A percentile compares a stretch with the other conserved stretches of the same genome.
Conservation (phyloP, 768 basidiomycete genomes). For the Lactarius indigo region DNA sequence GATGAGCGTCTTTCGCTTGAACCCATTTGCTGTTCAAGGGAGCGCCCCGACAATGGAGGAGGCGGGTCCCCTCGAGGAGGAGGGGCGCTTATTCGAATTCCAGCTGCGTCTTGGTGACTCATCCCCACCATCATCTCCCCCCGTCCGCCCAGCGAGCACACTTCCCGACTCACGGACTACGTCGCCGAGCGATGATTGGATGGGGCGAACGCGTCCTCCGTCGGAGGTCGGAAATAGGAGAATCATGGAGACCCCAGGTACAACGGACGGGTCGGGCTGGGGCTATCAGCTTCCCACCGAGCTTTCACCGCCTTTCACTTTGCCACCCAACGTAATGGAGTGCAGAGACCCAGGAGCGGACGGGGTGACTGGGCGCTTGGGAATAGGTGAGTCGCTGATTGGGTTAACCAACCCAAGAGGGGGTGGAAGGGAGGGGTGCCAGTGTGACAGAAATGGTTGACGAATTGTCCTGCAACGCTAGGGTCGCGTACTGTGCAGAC, state of each 20-base stretch:
- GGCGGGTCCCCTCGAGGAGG: slow-evolving; percentile 25
- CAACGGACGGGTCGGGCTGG: slow-evolving; percentile 18
- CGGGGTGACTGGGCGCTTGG: slow-evolving; percentile 10
- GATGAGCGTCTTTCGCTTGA: slow-evolving; percentile 77
- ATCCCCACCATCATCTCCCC: slow-evolving; percentile 18
- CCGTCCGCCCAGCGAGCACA: slow-evolving; percentile 18
- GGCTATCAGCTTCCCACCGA: slow-evolving; percentile 23
- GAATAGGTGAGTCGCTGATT: slow-evolving; percentile 12
- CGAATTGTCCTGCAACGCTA: background rate
- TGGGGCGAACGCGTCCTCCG: slow-evolving; percentile 20
- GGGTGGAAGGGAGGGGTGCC: too few relatives aligned
- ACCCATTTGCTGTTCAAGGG: slow-evolving; percentile 56
- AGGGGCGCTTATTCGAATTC: slow-evolving; percentile 26
- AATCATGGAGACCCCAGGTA: slow-evolving; percentile 12
- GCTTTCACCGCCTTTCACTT: slow-evolving; percentile 20
- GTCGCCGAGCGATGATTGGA: slow-evolving; percentile 17
- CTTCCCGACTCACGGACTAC: slow-evolving; percentile 20
- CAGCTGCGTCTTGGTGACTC: slow-evolving; percentile 23
- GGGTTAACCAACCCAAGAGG: background rate
- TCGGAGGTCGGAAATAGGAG: slow-evolving; percentile 23
- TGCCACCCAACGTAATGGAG: slow-evolving; percentile 23
- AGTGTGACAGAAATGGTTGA: slow-evolving; percentile 1
- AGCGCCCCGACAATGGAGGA: slow-evolving; percentile 24
- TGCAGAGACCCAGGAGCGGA: slow-evolving; percentile 19
- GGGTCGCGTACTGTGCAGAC: slow-evolving; percentile 20